Evolutionary conservation across 2,329 filamentous ascomycete species (phyloP).

Genomic region (Curvularia sp.): DNA sequence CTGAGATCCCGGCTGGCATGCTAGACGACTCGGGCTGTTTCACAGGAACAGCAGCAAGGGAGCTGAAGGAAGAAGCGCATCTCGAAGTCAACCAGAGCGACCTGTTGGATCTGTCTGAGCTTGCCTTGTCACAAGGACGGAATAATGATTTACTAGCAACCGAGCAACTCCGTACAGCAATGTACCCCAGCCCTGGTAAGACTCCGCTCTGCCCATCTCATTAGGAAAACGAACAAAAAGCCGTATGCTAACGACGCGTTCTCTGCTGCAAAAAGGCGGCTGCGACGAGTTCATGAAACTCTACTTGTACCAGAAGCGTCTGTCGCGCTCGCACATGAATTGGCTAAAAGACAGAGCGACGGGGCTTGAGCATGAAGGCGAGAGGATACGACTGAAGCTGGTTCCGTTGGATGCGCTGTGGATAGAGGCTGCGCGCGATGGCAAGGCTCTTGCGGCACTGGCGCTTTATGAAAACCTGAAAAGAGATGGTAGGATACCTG

Average conservation of each 20-base stretch:
- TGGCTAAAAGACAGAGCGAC: constrained; percentile 61
- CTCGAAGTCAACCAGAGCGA: constrained; percentile 59
- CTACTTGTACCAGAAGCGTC: constrained; percentile 62
- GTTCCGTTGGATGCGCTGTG: constrained; percentile 60
- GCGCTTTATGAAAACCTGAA: constrained; percentile 62
- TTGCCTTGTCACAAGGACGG: constrained; percentile 49
- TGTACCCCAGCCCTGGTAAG: constrained; percentile 10
- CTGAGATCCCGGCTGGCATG: constrained; percentile 67
- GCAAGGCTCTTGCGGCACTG: constrained; percentile 63
- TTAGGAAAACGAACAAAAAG: constrained; percentile 41
- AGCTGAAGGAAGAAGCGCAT: constrained; percentile 65
- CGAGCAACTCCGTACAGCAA: background rate
- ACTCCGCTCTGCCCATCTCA: background rate
- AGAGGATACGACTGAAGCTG: constrained; percentile 66
- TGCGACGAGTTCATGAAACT: constrained; percentile 66
- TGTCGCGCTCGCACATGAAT: constrained; percentile 57
- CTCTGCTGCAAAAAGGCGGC: constrained; percentile 55
- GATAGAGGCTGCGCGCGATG: constrained; percentile 63
- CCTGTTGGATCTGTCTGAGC: constrained; percentile 61
- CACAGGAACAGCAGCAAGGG: constrained; percentile 61
- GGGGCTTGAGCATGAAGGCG: constrained; percentile 61
- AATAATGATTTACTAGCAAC: background rate
- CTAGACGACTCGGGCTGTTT: constrained; percentile 62
- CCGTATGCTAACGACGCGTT: constrained; percentile 51
- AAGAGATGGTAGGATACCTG: constrained; percentile 53